Base-by-base conservation (phyloP, 768 basidiomycete species). In the Suillus lakei region DNA sequence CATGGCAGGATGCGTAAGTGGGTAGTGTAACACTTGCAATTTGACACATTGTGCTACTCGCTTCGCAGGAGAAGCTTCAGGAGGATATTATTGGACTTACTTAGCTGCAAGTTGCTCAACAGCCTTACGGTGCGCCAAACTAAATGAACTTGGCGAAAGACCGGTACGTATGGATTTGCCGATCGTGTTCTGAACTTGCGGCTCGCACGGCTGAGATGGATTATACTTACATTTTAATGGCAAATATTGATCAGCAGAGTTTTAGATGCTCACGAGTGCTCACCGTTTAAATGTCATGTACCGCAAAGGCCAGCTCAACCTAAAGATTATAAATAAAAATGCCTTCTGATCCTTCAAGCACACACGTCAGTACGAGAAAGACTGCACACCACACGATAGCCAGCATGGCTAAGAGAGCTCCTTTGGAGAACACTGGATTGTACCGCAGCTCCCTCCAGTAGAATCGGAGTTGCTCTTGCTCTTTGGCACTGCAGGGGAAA, bases 1-100 rank as follows among this genome's bases (percentile, higher is more conserved):
- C 30, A 32, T 21, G 53, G 30, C 21, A 21, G 18, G 51, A 2
- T 74, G 76, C 0, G 80, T 80, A 59, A 64, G 73, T 1, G 79
- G 74, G 0, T 65, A 80, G 28, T 28, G 50, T 51, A 51, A 51
- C 12, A 54, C 30, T 21, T 32, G 53, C 21, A 54, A 54, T 54
- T 54, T 54, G 53, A 54, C 53, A 21, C 26, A 51, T 50, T 3
- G 18, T 54, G 18, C 18, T 53, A 30, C 30, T 32, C 53, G 30
- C 18, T 54, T 54, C 53, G 53, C 18, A 21, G 32, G 28, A 53
- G 51, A 53, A 53, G 30, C 28, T 2, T 21, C 8, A 32, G 21
- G 18, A 54, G 2, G 30, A 54, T 54, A 54, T 53, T 12, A 30
- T 53, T 18, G 28, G 51, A 32, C 21, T 7, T 16, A 28, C 26